A percentile compares a stretch with the other conserved stretches of the same genome.
Evolutionary conservation across 805 yeast species (phyloP).

Genomic region (Yamadazyma endophytica): DNA sequence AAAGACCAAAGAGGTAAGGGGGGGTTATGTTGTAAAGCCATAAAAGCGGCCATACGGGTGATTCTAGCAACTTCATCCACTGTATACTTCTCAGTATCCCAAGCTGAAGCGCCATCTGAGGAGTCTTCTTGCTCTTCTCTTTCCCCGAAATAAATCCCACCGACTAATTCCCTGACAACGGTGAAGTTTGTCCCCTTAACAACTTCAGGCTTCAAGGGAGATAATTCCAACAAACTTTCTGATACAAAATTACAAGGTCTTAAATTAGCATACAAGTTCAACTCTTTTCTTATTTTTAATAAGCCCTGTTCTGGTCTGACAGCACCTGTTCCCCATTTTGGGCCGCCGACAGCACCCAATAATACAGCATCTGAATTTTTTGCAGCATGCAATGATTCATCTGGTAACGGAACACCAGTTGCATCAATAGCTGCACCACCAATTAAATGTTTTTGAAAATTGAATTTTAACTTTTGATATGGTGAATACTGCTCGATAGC

Average conservation of each 20-base stretch:
- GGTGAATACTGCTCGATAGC: conserved; percentile 59
- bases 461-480: conserved; percentile 50
- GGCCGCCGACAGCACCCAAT: conserved; percentile 98
- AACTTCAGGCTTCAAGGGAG: conserved; percentile 81
- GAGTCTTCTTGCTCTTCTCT: conserved; percentile 87
- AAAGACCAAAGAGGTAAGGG: conserved; percentile 94
- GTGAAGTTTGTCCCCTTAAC: conserved; percentile 89
- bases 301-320: conserved; percentile 98
- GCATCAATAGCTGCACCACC: conserved; percentile 99
- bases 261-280: conserved; percentile 90
- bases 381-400: conserved; percentile 75
- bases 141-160: conserved; percentile 97
- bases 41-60: conserved; percentile 96
- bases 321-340: conserved; percentile 96
- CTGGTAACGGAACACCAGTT: conserved; percentile 87
- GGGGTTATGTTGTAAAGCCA: conserved; percentile 90
- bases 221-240: conserved; percentile 75
- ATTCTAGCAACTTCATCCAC: conserved; percentile 92
- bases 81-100: conserved; percentile 90
- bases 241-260: conserved; percentile 94
- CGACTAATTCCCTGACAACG: conserved; percentile 94
- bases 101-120: conserved; percentile 61
- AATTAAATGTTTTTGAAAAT: conserved; percentile 78
- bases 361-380: conserved; percentile 91
- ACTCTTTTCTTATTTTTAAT: conserved; percentile 88